Base-by-base conservation (phyloP, 148 eudicot species). In the Suaeda aralocaspica region DNA sequence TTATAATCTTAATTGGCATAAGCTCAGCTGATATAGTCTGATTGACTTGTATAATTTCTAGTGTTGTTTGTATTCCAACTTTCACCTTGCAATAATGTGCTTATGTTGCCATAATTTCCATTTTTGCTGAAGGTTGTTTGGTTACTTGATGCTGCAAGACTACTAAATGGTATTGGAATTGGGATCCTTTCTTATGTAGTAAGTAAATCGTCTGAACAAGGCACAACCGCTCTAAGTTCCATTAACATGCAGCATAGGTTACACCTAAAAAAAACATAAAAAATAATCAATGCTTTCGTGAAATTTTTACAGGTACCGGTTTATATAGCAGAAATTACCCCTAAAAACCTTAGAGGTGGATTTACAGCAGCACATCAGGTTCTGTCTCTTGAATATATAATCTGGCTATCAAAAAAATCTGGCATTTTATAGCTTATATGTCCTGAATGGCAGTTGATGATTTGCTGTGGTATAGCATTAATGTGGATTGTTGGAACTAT, bases 261-360 rank as follows among this genome's bases (percentile, higher is more conserved):
- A 36, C 41, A 3, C 5, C 41, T 36, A 36, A n/a, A n/a, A n/a
- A n/a, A n/a, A n/a, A 36, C 13, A 33, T n/a, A 30, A 34, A 64
- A 18, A 5, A 29, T 5, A 11, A 22, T 13, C 11, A 21, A 18
- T 34, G 15, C 4, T 12, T 12, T 31, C 49, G 29, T 50, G 26
- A 29, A 29, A 30, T 71, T 19, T 30, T 39, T 63, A 70, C 78
- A 91, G 97, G 95, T 91, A 67, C 97, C 97, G 26, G 81, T 91
- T 41, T 91, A 91, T 67, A 75, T 91, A 78, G 95, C 97, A 29
- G 97, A 91, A 82, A 85, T 89, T 73, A 87, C 97, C 52, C 95
- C 97, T 18, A 89, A 89, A 80, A 76, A 91, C 65, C 92, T 91
- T 50, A 78, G 95, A 81, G 97, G 97, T 66, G 81, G 73, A 48